These are phyloP conservation scores for Davidsoniella australis DNA, from an alignment of 2,329 filamentous ascomycete genomes.

Conservation along the genomic window DNA sequence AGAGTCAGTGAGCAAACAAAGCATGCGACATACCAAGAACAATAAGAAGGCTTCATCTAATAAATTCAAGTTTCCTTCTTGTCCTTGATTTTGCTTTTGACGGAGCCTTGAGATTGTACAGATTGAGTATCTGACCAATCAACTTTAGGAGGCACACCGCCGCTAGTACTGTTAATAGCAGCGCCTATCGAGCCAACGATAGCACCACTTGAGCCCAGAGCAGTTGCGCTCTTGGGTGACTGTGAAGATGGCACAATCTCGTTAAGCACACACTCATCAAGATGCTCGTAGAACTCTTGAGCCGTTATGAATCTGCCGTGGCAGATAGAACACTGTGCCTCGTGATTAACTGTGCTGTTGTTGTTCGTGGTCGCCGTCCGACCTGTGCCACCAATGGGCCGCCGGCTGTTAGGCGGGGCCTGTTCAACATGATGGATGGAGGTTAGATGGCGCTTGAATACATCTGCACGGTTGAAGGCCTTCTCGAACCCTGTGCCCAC, in stretches of 20 bases:
- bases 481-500: conserved; percentile 79
- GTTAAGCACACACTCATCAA: conserved; percentile 50
- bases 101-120: conserved; percentile 6
- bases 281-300: conserved; percentile 94
- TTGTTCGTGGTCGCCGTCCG: conserved; percentile 12
- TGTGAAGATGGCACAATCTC: conserved; percentile 31
- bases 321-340: conserved; percentile 80
- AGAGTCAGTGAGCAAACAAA: conserved; percentile 1
- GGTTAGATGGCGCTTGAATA: conserved; percentile 91
- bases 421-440: conserved; percentile 90
- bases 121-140: conserved; percentile 7
- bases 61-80: not conserved
- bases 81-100: conserved; percentile 7
- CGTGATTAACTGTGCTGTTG: conserved; percentile 7
- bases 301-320: conserved; percentile 61
- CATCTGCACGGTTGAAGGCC: conserved; percentile 88
- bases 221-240: not conserved
- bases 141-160: not conserved
- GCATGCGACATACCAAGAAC: not conserved
- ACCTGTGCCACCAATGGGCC: conserved; percentile 33
- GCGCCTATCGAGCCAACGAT: not conserved
- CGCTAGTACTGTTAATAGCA: not conserved
- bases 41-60: not conserved
- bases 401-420: conserved; percentile 75
- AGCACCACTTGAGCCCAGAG: not conserved